Percentiles rank a stretch among this genome's conserved stretches.
Evolutionary conservation across 495 filamentous ascomycete species (phyloP).

Genomic region (Immersiella caudata): DNA sequence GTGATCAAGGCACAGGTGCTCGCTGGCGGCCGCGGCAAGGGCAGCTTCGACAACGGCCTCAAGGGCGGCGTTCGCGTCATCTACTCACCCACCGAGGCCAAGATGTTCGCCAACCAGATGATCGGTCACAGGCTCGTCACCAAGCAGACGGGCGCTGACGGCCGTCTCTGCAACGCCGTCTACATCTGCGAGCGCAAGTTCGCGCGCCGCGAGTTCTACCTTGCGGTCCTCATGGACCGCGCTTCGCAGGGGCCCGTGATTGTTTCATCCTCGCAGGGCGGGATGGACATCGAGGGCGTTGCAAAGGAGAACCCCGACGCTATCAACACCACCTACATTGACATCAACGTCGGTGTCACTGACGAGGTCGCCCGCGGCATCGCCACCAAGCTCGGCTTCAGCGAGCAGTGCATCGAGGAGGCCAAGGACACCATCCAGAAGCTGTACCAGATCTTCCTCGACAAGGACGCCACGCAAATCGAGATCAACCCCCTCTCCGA

Average conservation of each 20-base stretch:
- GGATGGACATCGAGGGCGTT: conserved; percentile 98
- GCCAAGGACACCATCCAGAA: conserved; percentile 96
- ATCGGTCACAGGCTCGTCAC: conserved; percentile 99
- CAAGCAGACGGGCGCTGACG: conserved; percentile 93
- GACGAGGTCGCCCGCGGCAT: conserved; percentile 91
- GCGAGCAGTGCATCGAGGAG: conserved; percentile 91
- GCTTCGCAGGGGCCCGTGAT: conserved; percentile 89
- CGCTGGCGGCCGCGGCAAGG: conserved; percentile 96
- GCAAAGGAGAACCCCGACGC: conserved; percentile 97
- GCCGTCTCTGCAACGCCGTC: conserved; percentile 91
- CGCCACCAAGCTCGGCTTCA: conserved; percentile 91
- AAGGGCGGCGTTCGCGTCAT: conserved; percentile 98
- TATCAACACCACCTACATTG: conserved; percentile 87
- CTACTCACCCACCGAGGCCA: conserved; percentile 84
- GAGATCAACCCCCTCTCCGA: conserved; percentile 99
- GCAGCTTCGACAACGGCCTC: conserved; percentile 94
- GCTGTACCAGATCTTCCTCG: conserved; percentile 97
- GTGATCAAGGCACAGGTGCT: conserved; percentile 99
- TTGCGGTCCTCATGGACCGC: conserved; percentile 97
- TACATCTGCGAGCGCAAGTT: conserved; percentile 99
- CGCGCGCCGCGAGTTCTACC: conserved; percentile 97
- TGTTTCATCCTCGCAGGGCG: conserved; percentile 95
- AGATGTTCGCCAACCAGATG: conserved; percentile 99
- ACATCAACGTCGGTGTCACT: conserved; percentile 94
- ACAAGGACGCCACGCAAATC: conserved; percentile 97